Base-by-base conservation (phyloP, 148 eudicot species). In the Rhododendron ovatum region DNA sequence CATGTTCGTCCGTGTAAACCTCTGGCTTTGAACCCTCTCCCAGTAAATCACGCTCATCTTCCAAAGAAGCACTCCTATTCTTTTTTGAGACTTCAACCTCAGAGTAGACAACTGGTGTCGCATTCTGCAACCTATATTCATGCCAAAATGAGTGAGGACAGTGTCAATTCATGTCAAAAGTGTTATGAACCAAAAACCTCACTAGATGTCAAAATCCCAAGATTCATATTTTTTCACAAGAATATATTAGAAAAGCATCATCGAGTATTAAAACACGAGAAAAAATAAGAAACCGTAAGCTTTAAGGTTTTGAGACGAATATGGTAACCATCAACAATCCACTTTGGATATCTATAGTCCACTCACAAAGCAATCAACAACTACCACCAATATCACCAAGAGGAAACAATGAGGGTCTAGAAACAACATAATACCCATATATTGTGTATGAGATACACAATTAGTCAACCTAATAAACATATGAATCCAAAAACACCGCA, bases 1-100 rank as follows among this genome's bases (percentile, higher is more conserved):
- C 98, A 82, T 97, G 96, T 85, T 94, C 93, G 45, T 95, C 98
- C 3, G 95, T 93, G 88, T 97, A 97, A 80, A 92, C 33, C 83
- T 97, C 99, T 11, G 98, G 98, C 84, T 67, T 94, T 10, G 93
- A 82, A 48, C 96, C 96, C 85, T 90, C 92, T 84, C 86, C 93
- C 84, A 90, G 51, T 71, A 90, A 83, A 89, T 88, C 82, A 82
- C 53, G 86, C 17, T 37, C 76, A 41, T 14, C 82, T 67, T 87
- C 87, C 39, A 59, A 80, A 15, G 89, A 78, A 82, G 86, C 84
- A 59, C 65, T 59, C n/a, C 65, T 59, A 9, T 87, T 91, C 78
- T 87, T 90, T 87, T 94, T 94, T 48, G 88, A 35, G 80, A 82
- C 26, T 11, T 6, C 59, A n/a, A 81, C 87, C 87, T 95, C 99